Conservation (phyloP, 2,329 filamentous ascomycete genomes). For the Aspergillus tubingensis region DNA sequence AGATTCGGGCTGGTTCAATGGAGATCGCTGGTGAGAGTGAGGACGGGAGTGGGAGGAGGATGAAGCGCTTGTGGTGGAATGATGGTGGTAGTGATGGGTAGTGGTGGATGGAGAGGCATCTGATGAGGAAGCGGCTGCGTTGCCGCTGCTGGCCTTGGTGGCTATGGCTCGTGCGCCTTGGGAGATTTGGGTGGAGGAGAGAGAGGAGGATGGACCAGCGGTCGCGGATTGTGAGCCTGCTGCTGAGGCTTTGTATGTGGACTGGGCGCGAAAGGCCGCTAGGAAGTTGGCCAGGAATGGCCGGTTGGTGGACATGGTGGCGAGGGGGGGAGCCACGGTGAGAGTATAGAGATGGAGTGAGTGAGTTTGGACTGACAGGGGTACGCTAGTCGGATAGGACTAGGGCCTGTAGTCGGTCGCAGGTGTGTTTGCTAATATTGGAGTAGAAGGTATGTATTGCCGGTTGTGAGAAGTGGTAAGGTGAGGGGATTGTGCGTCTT, state of each 20-base stretch:
- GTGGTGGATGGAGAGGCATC: slow-evolving; percentile 23
- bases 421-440: background rate
- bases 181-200: slow-evolving; percentile 44
- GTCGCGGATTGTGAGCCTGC: slow-evolving; percentile 37
- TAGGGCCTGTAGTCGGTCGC: background rate
- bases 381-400: background rate
- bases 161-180: slow-evolving; percentile 51
- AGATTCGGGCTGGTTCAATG: slow-evolving; percentile 38
- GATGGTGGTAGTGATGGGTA: slow-evolving; percentile 21
- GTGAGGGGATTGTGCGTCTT: background rate
- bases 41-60: slow-evolving; percentile 18
- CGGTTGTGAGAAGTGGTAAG: background rate
- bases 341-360: background rate
- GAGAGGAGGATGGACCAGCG: slow-evolving; percentile 35
- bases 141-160: slow-evolving; percentile 41
- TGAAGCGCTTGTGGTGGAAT: slow-evolving; percentile 12
- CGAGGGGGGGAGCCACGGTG: background rate
- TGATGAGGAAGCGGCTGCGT: slow-evolving; percentile 20
- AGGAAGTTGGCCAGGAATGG: slow-evolving; percentile 69
- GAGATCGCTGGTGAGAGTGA: slow-evolving; percentile 25
- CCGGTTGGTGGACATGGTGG: slow-evolving; percentile 63
- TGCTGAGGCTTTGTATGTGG: slow-evolving; percentile 58
- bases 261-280: slow-evolving; percentile 67
- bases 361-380: background rate
- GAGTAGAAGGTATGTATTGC: background rate